Evolutionary conservation across 1,139 yeast genomes (phyloP).

Genomic region (Schizosaccharomyces versatilis): DNA sequence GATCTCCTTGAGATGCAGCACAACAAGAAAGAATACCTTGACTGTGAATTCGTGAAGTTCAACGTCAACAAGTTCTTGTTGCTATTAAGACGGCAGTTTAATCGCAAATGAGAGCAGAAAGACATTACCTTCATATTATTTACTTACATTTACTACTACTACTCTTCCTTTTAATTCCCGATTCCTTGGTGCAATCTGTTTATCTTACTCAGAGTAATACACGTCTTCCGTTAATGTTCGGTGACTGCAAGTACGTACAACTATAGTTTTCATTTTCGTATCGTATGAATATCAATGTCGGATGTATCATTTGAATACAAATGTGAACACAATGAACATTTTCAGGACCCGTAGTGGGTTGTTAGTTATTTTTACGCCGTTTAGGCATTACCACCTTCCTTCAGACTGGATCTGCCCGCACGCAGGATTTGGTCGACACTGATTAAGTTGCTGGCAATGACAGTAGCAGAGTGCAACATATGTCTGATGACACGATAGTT

Average conservation of each 20-base stretch:
- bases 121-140: too few species aligned
- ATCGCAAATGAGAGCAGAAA: slow-evolving; percentile 3
- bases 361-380: not conserved
- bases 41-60: slow-evolving; percentile 19
- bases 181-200: not conserved
- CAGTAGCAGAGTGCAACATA: slow-evolving; percentile 78
- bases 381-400: not conserved
- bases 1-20: slow-evolving; percentile 20
- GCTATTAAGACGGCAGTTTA: slow-evolving; percentile 12
- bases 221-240: not conserved
- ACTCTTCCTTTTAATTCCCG: not conserved
- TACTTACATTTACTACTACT: not conserved
- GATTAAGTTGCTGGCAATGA: slow-evolving; percentile 77
- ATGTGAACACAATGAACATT: not conserved
- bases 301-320: not conserved
- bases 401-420: slow-evolving; percentile 2
- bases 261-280: not conserved
- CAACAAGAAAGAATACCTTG: slow-evolving; percentile 17
- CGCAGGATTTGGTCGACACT: slow-evolving; percentile 75
- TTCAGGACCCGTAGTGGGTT: too few species aligned
- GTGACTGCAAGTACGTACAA: not conserved
- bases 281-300: not conserved
- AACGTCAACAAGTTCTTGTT: slow-evolving; percentile 12
- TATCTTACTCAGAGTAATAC: not conserved
- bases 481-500: slow-evolving; percentile 82